A percentile compares a stretch with the other conserved stretches of the same genome.
These are phyloP conservation scores for Cylindrotheca closterium DNA, from an alignment of 108 stramenopile species.

Conservation along the genomic window DNA sequence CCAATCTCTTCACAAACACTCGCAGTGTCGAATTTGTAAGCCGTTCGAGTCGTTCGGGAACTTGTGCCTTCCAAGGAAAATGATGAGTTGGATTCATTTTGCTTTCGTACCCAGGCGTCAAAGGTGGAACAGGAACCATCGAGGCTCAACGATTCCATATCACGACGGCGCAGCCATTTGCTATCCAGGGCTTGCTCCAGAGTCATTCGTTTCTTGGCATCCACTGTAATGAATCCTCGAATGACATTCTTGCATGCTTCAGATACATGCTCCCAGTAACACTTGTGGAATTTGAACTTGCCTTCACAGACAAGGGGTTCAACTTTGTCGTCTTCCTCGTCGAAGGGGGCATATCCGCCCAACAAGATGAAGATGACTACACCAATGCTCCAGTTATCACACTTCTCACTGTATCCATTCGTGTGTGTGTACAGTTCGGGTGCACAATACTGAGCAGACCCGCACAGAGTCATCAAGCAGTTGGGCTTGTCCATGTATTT, in stretches of 20 bases:
- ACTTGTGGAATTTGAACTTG: constrained; percentile 33
- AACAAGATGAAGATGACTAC: constrained; percentile 75
- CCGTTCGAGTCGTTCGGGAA: neutral
- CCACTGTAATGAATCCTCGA: constrained; percentile 36
- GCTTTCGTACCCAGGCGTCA: constrained; percentile 24
- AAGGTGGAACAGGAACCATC: constrained; percentile 23
- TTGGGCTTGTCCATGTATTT: constrained; percentile 28
- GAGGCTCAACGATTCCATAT: constrained; percentile 19
- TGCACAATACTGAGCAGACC: constrained; percentile 78
- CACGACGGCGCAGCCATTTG: constrained; percentile 36
- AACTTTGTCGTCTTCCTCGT: constrained; percentile 22
- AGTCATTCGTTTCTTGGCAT: constrained; percentile 36
- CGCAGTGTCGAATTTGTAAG: neutral
- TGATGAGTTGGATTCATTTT: constrained; percentile 1
- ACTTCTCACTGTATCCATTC: constrained; percentile 55
- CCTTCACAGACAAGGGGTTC: constrained; percentile 27
- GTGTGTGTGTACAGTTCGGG: constrained; percentile 62
- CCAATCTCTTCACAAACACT: neutral
- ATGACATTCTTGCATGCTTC: constrained; percentile 59
- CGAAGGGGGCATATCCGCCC: constrained; percentile 61
- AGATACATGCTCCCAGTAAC: constrained; percentile 47
- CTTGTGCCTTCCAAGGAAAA: neutral
- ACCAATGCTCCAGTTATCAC: constrained; percentile 81
- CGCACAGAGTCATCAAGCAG: constrained; percentile 62
- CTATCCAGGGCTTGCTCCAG: constrained; percentile 31